Conservation (phyloP, 768 basidiomycete genomes). For the Termitomyces sp. region DNA sequence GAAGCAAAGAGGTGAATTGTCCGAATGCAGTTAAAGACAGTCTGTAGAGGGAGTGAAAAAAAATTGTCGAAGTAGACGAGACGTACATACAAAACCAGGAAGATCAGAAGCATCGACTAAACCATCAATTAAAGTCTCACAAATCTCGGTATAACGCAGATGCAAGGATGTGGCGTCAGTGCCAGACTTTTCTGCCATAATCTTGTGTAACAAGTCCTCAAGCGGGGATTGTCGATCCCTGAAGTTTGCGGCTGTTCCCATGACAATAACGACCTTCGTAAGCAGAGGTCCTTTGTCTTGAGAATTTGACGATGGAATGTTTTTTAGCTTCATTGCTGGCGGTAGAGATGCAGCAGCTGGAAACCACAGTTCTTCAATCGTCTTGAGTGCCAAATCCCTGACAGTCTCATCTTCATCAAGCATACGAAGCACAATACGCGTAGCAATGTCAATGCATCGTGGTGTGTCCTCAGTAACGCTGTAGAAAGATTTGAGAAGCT, state of each 20-base stretch:
- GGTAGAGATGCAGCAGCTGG: conserved; percentile 26
- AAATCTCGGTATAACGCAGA: conserved; percentile 71
- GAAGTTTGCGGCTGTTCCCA: conserved; percentile 79
- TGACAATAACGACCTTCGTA: conserved; percentile 72
- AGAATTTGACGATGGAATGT: conserved; percentile 19
- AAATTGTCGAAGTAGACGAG: neutral
- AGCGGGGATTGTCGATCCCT: conserved; percentile 79
- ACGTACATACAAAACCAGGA: conserved; percentile 61
- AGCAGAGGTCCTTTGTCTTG: conserved; percentile 53
- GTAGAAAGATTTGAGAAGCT: conserved; percentile 84
- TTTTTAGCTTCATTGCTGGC: conserved; percentile 32
- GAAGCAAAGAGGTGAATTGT: conserved; percentile 80
- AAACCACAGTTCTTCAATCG: conserved; percentile 92
- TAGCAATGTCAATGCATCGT: conserved; percentile 74
- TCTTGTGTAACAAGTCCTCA: conserved; percentile 80
- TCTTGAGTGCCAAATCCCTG: conserved; percentile 87
- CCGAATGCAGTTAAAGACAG: conserved; percentile 76
- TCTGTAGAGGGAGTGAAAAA: conserved; percentile 35
- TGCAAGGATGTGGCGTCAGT: conserved; percentile 49
- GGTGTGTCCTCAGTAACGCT: conserved; percentile 49
- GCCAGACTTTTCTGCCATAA: conserved; percentile 69
- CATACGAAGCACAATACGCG: conserved; percentile 76
- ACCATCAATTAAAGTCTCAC: conserved; percentile 80
- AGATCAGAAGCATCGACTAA: conserved; percentile 83
- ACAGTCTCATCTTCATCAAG: conserved; percentile 93